Evolutionary conservation across 116 monocot genomes (phyloP), one percentile per base, ranked within the genome.

Genomic region (Zostera marina): DNA sequence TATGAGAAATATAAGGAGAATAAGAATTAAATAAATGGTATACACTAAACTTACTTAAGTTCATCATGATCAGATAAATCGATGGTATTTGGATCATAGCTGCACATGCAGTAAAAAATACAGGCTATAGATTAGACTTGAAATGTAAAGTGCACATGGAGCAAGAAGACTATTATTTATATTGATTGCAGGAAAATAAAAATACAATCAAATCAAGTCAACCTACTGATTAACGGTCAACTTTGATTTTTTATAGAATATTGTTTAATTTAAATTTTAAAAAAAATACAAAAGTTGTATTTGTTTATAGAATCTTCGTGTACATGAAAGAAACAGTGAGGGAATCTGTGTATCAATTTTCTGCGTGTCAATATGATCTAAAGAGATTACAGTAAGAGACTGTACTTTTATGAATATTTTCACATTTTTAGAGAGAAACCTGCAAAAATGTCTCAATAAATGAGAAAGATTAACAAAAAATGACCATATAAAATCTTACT

Each of bases 1-100:
- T 5, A 3, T 32, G 32, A 32, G 32, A 32, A 32, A 32, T 32
- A 32, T 32, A 51, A 44, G 21, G 16, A 54, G 25, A 54, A 5
- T 46, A 41, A 17, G 24, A 47, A 46, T 46, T 11, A 66, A 49
- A 15, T 6, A 58, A 41, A 56, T 22, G 42, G 21, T 19, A 46
- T 38, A 42, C 8, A 42, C 0, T 12, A 8, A 52, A 70, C 91
- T 69, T 74, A 99, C 98, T 99, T 79, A 41, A 91, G 75, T 67
- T 99, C 98, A 67, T 72, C 61, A 59, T 58, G 91, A 61, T 92
- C 86, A 7, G 77, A 79, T 38, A 91, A 77, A 74, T 99, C 98
- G 63, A 99, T 81, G 8, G 98, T 99, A 59, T 99, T 99, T 49
- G 98, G 98, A 61, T 99, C 98, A 53, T 99, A 99, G 61, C 98